Conservation (phyloP, 2,329 filamentous ascomycete species). For the Colletotrichum falcatum region DNA sequence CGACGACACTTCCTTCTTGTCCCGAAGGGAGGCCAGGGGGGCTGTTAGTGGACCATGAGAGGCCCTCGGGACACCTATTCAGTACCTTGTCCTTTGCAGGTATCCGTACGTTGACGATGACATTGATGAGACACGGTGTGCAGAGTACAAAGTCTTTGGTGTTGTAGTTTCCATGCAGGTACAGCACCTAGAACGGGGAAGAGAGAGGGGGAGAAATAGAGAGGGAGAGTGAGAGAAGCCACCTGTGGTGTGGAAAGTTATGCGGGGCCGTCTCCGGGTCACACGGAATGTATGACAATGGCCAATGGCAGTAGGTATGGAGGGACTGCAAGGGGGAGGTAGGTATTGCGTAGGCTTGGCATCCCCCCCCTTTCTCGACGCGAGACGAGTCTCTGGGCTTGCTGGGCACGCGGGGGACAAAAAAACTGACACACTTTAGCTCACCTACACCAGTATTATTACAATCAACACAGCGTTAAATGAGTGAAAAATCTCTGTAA, state of each 20-base stretch:
- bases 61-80: constrained; percentile 19
- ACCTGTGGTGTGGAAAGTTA: neutral
- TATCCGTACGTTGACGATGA: neutral
- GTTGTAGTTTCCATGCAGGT: too few species aligned
- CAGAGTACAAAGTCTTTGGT: too few species aligned
- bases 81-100: neutral
- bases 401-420: too few species aligned
- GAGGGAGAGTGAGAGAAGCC: neutral
- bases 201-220: neutral
- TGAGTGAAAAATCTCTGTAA: too few species aligned
- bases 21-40: constrained; percentile 9
- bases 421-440: too few species aligned
- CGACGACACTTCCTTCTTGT: constrained; percentile 23
- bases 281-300: neutral
- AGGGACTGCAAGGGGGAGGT: neutral
- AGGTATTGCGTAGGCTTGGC: neutral
- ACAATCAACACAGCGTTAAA: too few species aligned
- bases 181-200: neutral
- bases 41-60: constrained; percentile 29
- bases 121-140: neutral
- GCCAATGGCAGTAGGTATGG: neutral
- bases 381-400: neutral
- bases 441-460: too few species aligned
- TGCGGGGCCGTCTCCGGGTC: constrained; percentile 4
- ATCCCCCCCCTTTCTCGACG: neutral